These are phyloP conservation scores for Cordyceps militaris DNA, from an alignment of 2,329 filamentous ascomycete genomes.

Conservation along the genomic window DNA sequence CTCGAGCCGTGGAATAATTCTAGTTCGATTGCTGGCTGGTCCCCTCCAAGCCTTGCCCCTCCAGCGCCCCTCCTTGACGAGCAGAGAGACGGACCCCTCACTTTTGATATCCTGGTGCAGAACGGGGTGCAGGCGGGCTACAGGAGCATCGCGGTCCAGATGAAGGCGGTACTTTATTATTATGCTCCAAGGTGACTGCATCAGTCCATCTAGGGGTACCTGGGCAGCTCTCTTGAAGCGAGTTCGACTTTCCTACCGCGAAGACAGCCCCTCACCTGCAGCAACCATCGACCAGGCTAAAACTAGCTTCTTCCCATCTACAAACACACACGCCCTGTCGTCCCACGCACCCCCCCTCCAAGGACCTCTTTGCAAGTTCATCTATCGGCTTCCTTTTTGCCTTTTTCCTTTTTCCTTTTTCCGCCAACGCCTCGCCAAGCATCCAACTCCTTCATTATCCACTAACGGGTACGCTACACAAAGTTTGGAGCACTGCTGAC, in stretches of 20 bases:
- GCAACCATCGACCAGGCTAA: constrained; percentile 6
- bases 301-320: constrained; percentile 1
- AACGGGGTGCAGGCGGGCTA: not conserved
- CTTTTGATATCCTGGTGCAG: not conserved
- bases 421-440: constrained; percentile 6
- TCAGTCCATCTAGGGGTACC: not conserved
- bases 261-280: constrained; percentile 7
- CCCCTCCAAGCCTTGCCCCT: not conserved
- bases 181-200: not conserved
- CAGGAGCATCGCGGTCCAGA: not conserved
- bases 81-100: not conserved
- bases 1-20: not conserved
- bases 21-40: not conserved
- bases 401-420: constrained; percentile 2
- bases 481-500: not conserved
- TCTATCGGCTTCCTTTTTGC: not conserved
- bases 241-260: not conserved
- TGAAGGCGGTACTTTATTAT: not conserved
- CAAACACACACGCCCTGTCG: constrained; percentile 2
- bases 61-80: not conserved
- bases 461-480: constrained; percentile 6
- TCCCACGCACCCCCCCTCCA: constrained; percentile 4
- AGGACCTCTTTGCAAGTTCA: not conserved
- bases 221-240: no score
- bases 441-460: not conserved